Conservation (phyloP, 768 basidiomycete genomes). For the Collybia sp. region DNA sequence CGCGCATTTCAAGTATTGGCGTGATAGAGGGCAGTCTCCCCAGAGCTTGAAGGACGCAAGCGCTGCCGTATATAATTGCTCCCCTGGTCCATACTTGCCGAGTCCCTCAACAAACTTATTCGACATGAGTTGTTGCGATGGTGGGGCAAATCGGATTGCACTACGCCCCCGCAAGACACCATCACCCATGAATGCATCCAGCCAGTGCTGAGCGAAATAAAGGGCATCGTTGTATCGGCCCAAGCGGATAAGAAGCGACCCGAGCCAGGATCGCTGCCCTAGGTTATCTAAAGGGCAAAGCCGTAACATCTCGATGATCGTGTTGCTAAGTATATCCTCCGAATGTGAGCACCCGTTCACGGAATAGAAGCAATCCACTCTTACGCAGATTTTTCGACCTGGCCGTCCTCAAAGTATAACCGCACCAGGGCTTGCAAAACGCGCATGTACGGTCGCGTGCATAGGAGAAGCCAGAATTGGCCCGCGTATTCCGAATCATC, state of each 20-base stretch:
- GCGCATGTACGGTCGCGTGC: conserved; percentile 43
- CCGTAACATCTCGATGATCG: conserved; percentile 35
- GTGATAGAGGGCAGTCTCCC: not conserved
- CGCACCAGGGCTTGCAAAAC: conserved; percentile 32
- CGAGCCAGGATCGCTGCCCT: conserved; percentile 30
- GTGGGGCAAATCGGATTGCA: conserved; percentile 21
- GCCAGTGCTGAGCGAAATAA: conserved; percentile 31
- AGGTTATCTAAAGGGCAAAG: conserved; percentile 39
- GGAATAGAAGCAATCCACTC: conserved; percentile 8
- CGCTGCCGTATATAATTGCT: conserved; percentile 32
- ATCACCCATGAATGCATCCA: conserved; percentile 6
- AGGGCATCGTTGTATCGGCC: conserved; percentile 32
- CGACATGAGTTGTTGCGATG: conserved; percentile 14
- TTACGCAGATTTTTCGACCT: conserved; percentile 29
- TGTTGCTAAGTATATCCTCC: conserved; percentile 19
- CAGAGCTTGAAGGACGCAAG: not conserved
- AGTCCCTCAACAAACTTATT: conserved; percentile 8
- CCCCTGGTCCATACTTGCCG: conserved; percentile 5
- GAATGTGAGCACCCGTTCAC: not conserved
- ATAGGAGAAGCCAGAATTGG: conserved; percentile 29
- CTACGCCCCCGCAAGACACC: conserved; percentile 12
- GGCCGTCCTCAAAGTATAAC: conserved; percentile 24
- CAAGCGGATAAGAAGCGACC: conserved; percentile 28
- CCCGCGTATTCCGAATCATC: conserved; percentile 28
- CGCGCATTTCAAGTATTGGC: not conserved